Base-by-base conservation (phyloP, 164 flowering plant genomes). In the Warburgia ugandensis region DNA sequence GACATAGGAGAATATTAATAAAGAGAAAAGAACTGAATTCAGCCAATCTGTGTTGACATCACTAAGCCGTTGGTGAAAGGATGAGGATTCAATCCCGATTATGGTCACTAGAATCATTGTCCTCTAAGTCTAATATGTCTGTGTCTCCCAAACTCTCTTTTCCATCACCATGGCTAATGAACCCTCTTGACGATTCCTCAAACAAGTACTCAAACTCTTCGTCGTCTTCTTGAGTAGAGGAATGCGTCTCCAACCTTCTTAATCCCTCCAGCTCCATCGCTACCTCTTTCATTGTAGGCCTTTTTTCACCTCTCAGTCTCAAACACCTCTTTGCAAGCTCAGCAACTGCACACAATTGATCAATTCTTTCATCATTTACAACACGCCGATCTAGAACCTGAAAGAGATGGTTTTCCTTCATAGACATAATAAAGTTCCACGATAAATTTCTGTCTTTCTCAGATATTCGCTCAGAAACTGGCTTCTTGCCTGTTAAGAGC, bases 401-500 rank as follows among this genome's bases (percentile, higher is more conserved):
- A n/a, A 27, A 19, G 9, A 52, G 16, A 19, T n/a, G 45, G 19
- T 52, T 28, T 25, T 39, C 36, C 28, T 52, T 39, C 55, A 52
- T 37, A 8, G 36, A 16, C 10, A 35, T 26, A 16, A 52, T 38
- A 33, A 52, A 52, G 20, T 28, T 19, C 32, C 16, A 27, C 1
- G 55, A 16, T 10, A 52, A 22, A 27, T 17, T 39, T 29, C 22
- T 39, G 14, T 52, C 45, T 16, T 27, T 45, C 27, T 27, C 22
- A 4, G 45, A 26, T n/a, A 21, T 40, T 1, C 9, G 12, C 0
- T 1, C 7, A 9, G 25, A 52, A 38, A 52, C 28, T 0, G 55
- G 45, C 32, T 7, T 16, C 33, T 10, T 19, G 0, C 55, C 58
- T 13, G 61, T 57, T 29, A 48, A 48, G n/a, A 57, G 37, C 53